phyloP scores from a whole-genome alignment of 257 asterid species.

The Mentha longifolia region DNA sequence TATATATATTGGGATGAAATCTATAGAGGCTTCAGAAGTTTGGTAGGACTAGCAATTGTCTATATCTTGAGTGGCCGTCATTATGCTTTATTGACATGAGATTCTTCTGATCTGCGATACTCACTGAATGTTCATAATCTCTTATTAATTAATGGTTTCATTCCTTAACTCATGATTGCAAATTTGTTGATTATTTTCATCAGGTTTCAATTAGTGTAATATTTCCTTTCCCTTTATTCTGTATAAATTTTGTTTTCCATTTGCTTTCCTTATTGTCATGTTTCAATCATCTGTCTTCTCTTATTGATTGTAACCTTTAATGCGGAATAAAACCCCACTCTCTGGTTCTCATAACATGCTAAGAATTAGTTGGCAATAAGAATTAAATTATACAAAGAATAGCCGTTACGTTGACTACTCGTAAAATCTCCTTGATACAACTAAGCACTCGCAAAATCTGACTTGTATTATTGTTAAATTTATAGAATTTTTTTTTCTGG shows the following conservation, averaged over 20 bases:
- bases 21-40: not conserved
- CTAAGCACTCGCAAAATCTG: not conserved
- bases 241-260: not conserved
- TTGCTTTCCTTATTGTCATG: not conserved
- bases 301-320: not conserved
- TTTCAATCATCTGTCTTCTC: not conserved
- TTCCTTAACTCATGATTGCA: not conserved
- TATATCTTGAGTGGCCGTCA: not conserved
- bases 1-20: not conserved
- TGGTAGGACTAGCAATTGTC: not conserved
- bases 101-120: not conserved
- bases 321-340: not conserved
- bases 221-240: slow-evolving; percentile 1
- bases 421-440: not conserved
- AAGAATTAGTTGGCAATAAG: slow-evolving; percentile 14
- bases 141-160: not conserved
- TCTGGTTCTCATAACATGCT: slow-evolving; percentile 9
- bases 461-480: not conserved
- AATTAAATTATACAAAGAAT: not conserved
- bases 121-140: not conserved
- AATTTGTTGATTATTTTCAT: not conserved
- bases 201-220: not conserved
- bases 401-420: not conserved
- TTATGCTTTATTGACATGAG: not conserved
- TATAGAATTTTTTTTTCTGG: not conserved